Evolutionary conservation across 176 grass and related monocot genomes (phyloP).

Genomic region (Cocos nucifera): DNA sequence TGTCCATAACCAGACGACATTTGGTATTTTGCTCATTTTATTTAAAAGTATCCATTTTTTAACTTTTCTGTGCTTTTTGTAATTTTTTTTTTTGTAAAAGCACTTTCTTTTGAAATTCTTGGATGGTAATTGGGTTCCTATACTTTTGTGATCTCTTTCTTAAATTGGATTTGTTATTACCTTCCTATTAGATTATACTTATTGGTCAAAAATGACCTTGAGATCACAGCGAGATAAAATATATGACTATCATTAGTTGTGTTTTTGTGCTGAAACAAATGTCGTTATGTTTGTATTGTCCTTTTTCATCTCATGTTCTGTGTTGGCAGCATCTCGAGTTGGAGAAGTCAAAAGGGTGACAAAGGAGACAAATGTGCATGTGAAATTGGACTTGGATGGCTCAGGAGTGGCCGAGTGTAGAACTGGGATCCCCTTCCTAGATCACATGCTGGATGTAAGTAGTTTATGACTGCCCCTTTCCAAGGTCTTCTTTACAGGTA

Average conservation of each 20-base stretch:
- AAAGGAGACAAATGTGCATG: constrained; percentile 82
- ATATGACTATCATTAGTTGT: neutral
- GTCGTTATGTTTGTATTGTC: neutral
- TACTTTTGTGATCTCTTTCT: too few relatives aligned
- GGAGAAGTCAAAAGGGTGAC: constrained; percentile 75
- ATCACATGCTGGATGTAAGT: constrained; percentile 95
- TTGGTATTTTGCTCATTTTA: too few relatives aligned
- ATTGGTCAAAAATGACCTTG: too few relatives aligned
- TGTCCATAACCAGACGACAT: too few relatives aligned
- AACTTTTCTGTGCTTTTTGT: too few relatives aligned
- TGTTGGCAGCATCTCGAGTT: constrained; percentile 28
- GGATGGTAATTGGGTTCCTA: too few relatives aligned
- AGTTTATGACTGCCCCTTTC: neutral
- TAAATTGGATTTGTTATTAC: too few relatives aligned
- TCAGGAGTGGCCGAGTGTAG: constrained; percentile 53
- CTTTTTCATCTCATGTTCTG: constrained; percentile 3
- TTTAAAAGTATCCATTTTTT: too few relatives aligned
- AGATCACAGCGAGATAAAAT: neutral
- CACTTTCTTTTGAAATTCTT: too few relatives aligned
- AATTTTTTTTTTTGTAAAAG: too few relatives aligned
- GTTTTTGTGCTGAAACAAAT: neutral
- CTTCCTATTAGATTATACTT: too few relatives aligned
- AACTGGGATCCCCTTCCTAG: constrained; percentile 86
- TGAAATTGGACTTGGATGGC: constrained; percentile 83
- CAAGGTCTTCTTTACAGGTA: too few relatives aligned